Conservation (phyloP, 2,329 filamentous ascomycete genomes). For the Atkinsonella texensis region DNA sequence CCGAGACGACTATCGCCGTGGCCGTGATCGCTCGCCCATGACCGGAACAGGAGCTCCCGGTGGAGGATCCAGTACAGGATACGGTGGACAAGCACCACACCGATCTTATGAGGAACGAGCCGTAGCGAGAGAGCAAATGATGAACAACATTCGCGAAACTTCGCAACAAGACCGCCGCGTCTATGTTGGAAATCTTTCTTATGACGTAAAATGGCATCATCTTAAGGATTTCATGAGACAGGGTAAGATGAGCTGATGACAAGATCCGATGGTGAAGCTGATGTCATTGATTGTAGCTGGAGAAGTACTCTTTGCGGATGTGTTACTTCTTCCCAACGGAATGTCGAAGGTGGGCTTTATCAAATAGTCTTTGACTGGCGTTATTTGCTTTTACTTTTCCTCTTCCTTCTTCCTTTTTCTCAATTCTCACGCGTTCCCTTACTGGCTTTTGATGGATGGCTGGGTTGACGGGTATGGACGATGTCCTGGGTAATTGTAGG, state of each 20-base stretch:
- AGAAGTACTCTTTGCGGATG: slow-evolving; percentile 98
- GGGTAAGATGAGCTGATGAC: slow-evolving; percentile 49
- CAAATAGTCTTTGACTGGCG: slow-evolving; percentile 75
- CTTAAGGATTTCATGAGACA: slow-evolving; percentile 99
- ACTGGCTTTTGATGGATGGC: slow-evolving; percentile 65
- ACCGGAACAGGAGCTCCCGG: slow-evolving; percentile 56
- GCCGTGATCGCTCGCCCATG: slow-evolving; percentile 74
- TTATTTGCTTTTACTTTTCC: slow-evolving; percentile 37
- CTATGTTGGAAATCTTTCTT: slow-evolving; percentile 97
- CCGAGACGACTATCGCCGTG: slow-evolving; percentile 64
- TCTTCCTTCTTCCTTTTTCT: slow-evolving; percentile 48
- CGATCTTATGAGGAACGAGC: slow-evolving; percentile 76
- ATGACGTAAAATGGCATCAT: slow-evolving; percentile 99
- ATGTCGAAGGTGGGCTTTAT: slow-evolving; percentile 99
- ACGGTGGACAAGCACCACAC: slow-evolving; percentile 47
- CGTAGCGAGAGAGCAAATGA: slow-evolving; percentile 85
- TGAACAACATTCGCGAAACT: slow-evolving; percentile 83
- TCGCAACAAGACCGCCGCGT: slow-evolving; percentile 98
- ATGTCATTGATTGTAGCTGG: slow-evolving; percentile 55
- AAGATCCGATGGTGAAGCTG: slow-evolving; percentile 20
- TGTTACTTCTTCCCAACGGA: slow-evolving; percentile 98
- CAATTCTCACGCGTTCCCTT: slow-evolving; percentile 39
- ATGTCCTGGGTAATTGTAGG: slow-evolving; percentile 87
- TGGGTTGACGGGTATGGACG: slow-evolving; percentile 98
- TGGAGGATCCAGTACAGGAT: slow-evolving; percentile 58